Base-by-base conservation (phyloP, 805 yeast species). In the Pichia membranifaciens region DNA sequence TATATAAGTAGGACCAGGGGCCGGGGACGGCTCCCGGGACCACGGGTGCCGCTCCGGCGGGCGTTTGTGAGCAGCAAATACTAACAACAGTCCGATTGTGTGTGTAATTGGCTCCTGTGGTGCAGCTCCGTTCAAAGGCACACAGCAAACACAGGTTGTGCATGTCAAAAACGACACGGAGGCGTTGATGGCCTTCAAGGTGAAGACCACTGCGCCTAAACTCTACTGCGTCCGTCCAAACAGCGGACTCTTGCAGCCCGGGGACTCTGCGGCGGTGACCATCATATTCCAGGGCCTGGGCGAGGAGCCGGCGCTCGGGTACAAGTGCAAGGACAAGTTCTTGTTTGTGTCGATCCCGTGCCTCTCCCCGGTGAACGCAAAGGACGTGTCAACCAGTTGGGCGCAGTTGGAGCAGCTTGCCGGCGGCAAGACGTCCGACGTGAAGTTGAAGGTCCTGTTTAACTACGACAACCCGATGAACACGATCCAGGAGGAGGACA, bases 141-240 rank as follows among this genome's bases (percentile, higher is more conserved):
- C 77, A 57, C 81, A 84, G 55, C 76, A 83, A 38, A 83, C 93
- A 16, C 84, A 82, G 62, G 68, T 72, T 48, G 71, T 82, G 58
- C 65, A 69, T 39, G 73, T 82, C 54, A 64, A 72, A 36, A 84
- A 85, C 65, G 82, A 81, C 57, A 51, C 64, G 21, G 66, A 78
- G 15, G 72, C 73, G 46, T 70, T 80, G 29, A 68, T 79, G 58
- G 96, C 96, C 28, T 93, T 88, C 75, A 93, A 93, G 72, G 97
- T 93, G 62, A 93, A 91, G 71, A 91, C 99, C 40, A 93, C 99
- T 6, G 97, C 98, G 9, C 99, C 99, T 51, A 90, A 87, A 67
- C 73, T 87, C 67, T 76, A 90, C 73, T 87, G 96, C 67, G 98
- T 93, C 44, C 84, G 96, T 70, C 99, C 99, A 53, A 93, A 90